These are phyloP conservation scores for Boletus patriciae DNA, from an alignment of 768 basidiomycete species.

Conservation along the genomic window DNA sequence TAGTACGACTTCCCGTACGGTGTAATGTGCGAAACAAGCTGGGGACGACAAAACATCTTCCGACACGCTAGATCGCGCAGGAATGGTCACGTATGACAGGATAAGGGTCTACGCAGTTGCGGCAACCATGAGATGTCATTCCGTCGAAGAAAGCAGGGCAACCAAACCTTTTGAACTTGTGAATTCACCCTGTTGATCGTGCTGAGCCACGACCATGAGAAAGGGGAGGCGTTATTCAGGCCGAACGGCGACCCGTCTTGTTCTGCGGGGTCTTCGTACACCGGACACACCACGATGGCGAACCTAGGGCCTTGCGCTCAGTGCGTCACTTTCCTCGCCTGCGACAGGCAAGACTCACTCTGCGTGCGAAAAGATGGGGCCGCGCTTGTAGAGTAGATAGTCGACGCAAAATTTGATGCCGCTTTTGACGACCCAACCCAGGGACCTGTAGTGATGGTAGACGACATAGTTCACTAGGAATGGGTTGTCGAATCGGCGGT, in stretches of 20 bases:
- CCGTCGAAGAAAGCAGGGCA: not conserved
- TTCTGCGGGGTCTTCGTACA: conserved; percentile 83
- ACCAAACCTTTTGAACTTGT: conserved; percentile 93
- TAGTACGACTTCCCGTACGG: conserved; percentile 80
- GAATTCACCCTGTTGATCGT: conserved; percentile 96
- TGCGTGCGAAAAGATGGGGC: conserved; percentile 93
- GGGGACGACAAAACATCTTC: conserved; percentile 60
- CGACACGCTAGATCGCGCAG: conserved; percentile 61
- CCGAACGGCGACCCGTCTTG: conserved; percentile 60
- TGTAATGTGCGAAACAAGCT: conserved; percentile 72
- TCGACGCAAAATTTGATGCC: conserved; percentile 98
- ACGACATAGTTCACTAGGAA: conserved; percentile 87
- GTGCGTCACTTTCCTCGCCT: not conserved
- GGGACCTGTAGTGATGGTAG: conserved; percentile 93
- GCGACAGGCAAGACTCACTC: conserved; percentile 59
- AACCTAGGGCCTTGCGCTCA: conserved; percentile 54
- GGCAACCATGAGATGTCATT: conserved; percentile 1
- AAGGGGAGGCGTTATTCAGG: conserved; percentile 66
- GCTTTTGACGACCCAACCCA: conserved; percentile 95
- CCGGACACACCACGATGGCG: conserved; percentile 85
- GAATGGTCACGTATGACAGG: conserved; percentile 90
- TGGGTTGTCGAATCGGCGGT: conserved; percentile 78
- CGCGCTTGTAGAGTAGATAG: conserved; percentile 90
- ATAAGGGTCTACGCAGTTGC: conserved; percentile 69
- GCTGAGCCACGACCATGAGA: conserved; percentile 94